These are phyloP conservation scores for Niebla homalea DNA, from an alignment of 495 filamentous ascomycete genomes.

Conservation along the genomic window DNA sequence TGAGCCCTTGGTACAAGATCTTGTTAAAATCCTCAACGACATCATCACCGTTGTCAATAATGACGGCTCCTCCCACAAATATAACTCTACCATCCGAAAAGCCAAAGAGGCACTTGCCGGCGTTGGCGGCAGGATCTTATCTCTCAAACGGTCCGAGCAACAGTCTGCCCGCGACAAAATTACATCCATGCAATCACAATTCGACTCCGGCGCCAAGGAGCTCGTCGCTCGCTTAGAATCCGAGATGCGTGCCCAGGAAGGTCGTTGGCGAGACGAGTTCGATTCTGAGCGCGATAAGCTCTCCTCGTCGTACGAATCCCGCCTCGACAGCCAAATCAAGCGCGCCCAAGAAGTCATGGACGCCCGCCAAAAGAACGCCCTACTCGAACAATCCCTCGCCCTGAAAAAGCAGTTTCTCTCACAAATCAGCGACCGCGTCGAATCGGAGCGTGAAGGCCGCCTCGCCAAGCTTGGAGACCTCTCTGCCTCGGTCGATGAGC, in stretches of 20 bases:
- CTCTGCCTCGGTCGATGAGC: slow-evolving; percentile 55
- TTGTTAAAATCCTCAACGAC: slow-evolving; percentile 91
- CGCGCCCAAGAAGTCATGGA: slow-evolving; percentile 62
- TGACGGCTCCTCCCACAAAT: slow-evolving; percentile 59
- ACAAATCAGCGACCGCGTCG: slow-evolving; percentile 68
- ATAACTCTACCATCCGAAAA: slow-evolving; percentile 58
- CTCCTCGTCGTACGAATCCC: slow-evolving; percentile 58
- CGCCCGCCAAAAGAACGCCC: slow-evolving; percentile 65
- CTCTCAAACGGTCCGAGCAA: slow-evolving; percentile 51
- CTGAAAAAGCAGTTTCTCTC: slow-evolving; percentile 71
- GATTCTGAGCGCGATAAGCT: slow-evolving; percentile 75
- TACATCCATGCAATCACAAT: slow-evolving; percentile 53
- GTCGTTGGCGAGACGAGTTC: slow-evolving; percentile 74
- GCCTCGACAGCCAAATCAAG: slow-evolving; percentile 61
- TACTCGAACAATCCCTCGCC: slow-evolving; percentile 80
- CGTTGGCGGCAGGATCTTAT: slow-evolving; percentile 58
- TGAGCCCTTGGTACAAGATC: slow-evolving; percentile 78
- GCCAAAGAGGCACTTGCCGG: slow-evolving; percentile 73
- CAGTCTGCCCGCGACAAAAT: slow-evolving; percentile 68
- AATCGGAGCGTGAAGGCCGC: slow-evolving; percentile 75
- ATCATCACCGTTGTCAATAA: slow-evolving; percentile 86
- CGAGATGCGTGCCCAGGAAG: slow-evolving; percentile 60
- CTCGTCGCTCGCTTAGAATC: slow-evolving; percentile 56
- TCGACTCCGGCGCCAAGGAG: slow-evolving; percentile 69
- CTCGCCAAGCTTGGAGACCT: slow-evolving; percentile 76